A percentile compares a stretch with the other conserved stretches of the same genome.
phyloP scores from a whole-genome alignment of 2,329 filamentous ascomycete genomes.

The Nannizziopsis barbatae region DNA sequence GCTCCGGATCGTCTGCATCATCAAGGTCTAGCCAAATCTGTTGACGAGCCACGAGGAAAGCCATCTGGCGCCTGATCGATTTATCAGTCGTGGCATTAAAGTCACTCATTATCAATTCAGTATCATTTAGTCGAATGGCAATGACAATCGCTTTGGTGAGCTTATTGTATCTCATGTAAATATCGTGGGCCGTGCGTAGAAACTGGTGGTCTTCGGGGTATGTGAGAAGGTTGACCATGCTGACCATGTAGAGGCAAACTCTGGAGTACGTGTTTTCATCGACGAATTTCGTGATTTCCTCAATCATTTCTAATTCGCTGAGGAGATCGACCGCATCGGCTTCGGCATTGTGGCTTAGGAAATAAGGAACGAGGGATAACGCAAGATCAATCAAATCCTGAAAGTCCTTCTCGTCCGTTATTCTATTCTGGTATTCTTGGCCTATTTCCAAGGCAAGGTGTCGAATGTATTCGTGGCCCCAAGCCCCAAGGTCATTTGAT shows the following conservation, averaged over 20 bases:
- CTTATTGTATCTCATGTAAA: constrained; percentile 89
- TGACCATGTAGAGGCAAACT: constrained; percentile 96
- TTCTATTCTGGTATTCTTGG: constrained; percentile 78
- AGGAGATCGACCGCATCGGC: constrained; percentile 94
- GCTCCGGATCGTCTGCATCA: constrained; percentile 57
- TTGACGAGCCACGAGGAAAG: constrained; percentile 83
- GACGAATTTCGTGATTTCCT: constrained; percentile 75
- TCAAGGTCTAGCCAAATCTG: constrained; percentile 66
- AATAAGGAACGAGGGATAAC: constrained; percentile 76
- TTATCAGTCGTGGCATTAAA: constrained; percentile 71
- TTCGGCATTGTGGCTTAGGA: constrained; percentile 94
- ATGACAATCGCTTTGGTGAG: constrained; percentile 87
- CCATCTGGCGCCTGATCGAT: constrained; percentile 81
- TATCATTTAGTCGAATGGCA: constrained; percentile 84
- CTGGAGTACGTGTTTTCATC: constrained; percentile 88
- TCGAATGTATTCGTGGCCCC: constrained; percentile 96
- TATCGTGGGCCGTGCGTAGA: constrained; percentile 79
- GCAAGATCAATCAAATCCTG: constrained; percentile 79
- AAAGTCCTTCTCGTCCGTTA: constrained; percentile 72
- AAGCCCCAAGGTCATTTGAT: constrained; percentile 84
- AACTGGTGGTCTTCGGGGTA: constrained; percentile 97
- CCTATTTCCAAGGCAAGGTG: constrained; percentile 94
- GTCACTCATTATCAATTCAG: constrained; percentile 67
- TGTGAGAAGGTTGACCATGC: constrained; percentile 94
- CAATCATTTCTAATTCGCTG: constrained; percentile 95